phyloP scores from a whole-genome alignment of 1,284 basidiomycete species.

The Malassezia pachydermatis region DNA sequence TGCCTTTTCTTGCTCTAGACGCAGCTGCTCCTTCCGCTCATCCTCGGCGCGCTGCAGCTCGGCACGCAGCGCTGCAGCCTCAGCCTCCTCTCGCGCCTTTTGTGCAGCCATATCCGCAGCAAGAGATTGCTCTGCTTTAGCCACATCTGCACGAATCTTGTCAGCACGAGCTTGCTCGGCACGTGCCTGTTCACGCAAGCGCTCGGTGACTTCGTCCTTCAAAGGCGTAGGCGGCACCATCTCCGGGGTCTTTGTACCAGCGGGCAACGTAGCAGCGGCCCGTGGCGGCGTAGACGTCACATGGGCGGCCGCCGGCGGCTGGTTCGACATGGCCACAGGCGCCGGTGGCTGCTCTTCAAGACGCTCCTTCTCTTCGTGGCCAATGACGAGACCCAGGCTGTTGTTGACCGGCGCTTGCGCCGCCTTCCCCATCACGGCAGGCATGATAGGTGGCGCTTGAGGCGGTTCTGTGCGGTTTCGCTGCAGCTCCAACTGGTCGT shows the following conservation, averaged over 20 bases:
- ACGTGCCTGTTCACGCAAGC: not conserved
- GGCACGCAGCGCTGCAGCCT: not conserved
- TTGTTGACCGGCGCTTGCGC: not conserved
- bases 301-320: not conserved
- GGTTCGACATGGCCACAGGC: not conserved
- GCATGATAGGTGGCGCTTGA: constrained; percentile 1
- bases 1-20: not conserved
- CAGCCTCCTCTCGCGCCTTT: not conserved
- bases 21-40: not conserved
- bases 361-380: not conserved
- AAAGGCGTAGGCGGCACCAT: not conserved
- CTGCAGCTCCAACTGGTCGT: constrained; percentile 18
- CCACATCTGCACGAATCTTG: not conserved
- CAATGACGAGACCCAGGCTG: not conserved
- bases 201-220: constrained; percentile 1
- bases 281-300: not conserved
- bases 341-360: not conserved
- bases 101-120: not conserved
- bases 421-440: not conserved
- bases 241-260: too few relatives aligned
- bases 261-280: not conserved
- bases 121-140: not conserved
- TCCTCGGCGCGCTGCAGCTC: not conserved
- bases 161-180: constrained; percentile 1
- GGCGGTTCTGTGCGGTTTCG: not conserved